Base-by-base conservation (phyloP, 2,329 filamentous ascomycete genomes). In the Graphium sp. region DNA sequence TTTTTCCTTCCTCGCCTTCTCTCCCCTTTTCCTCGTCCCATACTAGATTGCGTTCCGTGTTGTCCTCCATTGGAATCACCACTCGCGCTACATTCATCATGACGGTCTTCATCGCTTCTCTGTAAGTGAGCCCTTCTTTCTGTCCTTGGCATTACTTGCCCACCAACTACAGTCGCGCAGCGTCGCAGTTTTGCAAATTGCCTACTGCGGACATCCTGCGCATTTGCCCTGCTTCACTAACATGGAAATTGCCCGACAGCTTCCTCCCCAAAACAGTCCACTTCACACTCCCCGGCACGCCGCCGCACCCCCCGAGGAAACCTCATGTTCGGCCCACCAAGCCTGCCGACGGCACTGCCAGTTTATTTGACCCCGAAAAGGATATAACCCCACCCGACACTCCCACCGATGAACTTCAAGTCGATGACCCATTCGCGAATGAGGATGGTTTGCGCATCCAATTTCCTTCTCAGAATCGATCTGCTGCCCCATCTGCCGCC, bases 221-320 rank as follows among this genome's bases (percentile, higher is more conserved):
- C 20, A 22, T 22, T 22, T 22, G 20, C 10, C 3, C 20, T 22
- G 20, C 20, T 3, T 22, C 8, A 22, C 20, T 22, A 22, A 22
- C 20, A 12, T 22, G 20, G 20, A 22, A 3, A 3, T 22, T 22
- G 10, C 17, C 15, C 10, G 17, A 8, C 46, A 93, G 85, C 32
- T 93, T 93, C 48, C 68, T 94, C 20, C 87, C 87, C 19, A 85
- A 92, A 50, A 95, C 87, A 22, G 64, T 93, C 44, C 75, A 92
- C 50, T 95, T 95, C 50, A 74, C 75, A 40, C 62, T 80, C 32
- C 68, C 70, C 8, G 61, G 62, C 22, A 62, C 60, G 18, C 56
- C 58, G 47, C 41, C 38, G 47, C 47, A 29, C 37, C 44, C 36
- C 26, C 38, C 35, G 41, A 39, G 35, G 43, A 31, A 32, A 44